Percentiles rank a stretch among this genome's conserved stretches.
These are phyloP conservation scores for Aspergillus intermedius DNA, from an alignment of 2,329 filamentous ascomycete genomes.

Conservation along the genomic window DNA sequence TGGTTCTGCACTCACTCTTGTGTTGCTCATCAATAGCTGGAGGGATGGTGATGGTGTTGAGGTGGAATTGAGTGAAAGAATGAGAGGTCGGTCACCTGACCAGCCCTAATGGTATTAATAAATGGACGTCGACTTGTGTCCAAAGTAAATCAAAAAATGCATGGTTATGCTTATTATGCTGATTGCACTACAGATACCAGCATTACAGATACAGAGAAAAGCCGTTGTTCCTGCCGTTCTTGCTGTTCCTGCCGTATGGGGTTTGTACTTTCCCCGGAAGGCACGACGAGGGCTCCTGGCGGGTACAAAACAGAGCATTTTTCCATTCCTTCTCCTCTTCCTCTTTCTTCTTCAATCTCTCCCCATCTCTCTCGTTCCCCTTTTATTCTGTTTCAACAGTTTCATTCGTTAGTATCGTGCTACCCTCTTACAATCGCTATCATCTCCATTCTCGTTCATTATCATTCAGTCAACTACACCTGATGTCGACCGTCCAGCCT, in stretches of 20 bases:
- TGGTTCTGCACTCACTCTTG: too few species aligned
- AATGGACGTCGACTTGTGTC: background rate
- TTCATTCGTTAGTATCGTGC: slow-evolving; percentile 5
- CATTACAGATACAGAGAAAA: too few species aligned
- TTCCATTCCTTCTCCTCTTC: slow-evolving; percentile 1
- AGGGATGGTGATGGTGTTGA: too few species aligned
- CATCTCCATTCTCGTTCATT: background rate
- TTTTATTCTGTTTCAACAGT: background rate
- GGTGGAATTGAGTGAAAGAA: too few species aligned
- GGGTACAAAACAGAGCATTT: too few species aligned
- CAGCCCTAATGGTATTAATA: background rate
- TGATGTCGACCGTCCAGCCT: slow-evolving; percentile 10
- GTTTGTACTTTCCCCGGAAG: background rate
- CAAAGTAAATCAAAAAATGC: too few species aligned
- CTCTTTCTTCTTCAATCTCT: slow-evolving; percentile 1
- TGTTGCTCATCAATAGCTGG: too few species aligned
- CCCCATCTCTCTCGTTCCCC: slow-evolving; percentile 5
- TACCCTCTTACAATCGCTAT: background rate
- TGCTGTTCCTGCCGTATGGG: background rate
- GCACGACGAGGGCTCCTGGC: background rate
- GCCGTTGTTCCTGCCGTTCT: background rate
- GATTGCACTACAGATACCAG: too few species aligned
- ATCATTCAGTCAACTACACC: slow-evolving; percentile 3
- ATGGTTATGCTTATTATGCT: too few species aligned
- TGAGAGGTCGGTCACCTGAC: too few species aligned